Evolutionary conservation across 768 basidiomycete genomes (phyloP).

Genomic region (Tricholoma sp.): DNA sequence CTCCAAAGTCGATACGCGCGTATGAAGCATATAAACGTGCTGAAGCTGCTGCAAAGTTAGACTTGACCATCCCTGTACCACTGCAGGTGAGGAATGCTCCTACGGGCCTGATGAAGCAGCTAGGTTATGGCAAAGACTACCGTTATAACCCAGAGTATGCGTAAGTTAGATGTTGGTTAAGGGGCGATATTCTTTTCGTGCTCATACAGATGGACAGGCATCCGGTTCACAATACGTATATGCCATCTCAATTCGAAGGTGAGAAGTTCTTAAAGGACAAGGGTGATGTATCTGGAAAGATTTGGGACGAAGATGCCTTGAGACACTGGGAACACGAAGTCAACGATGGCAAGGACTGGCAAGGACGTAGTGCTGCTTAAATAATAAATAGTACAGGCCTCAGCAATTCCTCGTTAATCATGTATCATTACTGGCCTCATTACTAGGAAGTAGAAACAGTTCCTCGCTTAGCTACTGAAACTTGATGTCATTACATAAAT

Average conservation of each 20-base stretch:
- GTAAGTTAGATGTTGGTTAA: conserved; percentile 25
- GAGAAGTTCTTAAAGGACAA: conserved; percentile 39
- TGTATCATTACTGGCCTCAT: too few species aligned
- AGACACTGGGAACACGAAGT: conserved; percentile 48
- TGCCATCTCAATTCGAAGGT: conserved; percentile 44
- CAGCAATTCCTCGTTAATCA: too few species aligned
- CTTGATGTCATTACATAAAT: too few species aligned
- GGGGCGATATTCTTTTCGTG: background rate
- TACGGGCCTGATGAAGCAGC: conserved; percentile 61
- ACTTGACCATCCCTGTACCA: conserved; percentile 58
- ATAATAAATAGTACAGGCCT: background rate
- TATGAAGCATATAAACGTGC: conserved; percentile 76
- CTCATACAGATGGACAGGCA: conserved; percentile 33
- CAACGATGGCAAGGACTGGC: conserved; percentile 46
- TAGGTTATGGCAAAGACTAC: conserved; percentile 65
- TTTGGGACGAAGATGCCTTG: conserved; percentile 59
- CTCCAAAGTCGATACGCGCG: conserved; percentile 74
- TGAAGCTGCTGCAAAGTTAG: conserved; percentile 52
- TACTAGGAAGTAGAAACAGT: too few species aligned
- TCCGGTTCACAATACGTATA: conserved; percentile 60
- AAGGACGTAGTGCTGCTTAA: conserved; percentile 26
- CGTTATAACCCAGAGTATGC: conserved; percentile 56
- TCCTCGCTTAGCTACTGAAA: too few species aligned
- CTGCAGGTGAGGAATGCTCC: conserved; percentile 75
- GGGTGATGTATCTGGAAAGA: conserved; percentile 39